These are phyloP conservation scores for Cyclocybe cylindracea DNA, from an alignment of 768 basidiomycete species.

Conservation along the genomic window DNA sequence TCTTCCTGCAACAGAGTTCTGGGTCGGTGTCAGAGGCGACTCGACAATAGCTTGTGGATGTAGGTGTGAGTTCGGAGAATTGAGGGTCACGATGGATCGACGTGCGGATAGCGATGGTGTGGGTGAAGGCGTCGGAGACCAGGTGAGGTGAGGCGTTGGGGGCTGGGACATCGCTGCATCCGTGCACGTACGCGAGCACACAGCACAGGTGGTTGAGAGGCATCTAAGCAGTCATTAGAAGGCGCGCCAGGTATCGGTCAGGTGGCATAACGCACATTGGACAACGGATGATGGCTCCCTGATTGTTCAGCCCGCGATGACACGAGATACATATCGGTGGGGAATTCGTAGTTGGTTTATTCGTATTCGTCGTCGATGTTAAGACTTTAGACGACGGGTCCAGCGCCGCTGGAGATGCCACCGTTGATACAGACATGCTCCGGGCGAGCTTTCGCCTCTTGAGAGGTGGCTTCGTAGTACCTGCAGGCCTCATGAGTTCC, in stretches of 20 bases:
- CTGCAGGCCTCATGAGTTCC: too few relatives aligned
- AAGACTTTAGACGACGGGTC: not conserved
- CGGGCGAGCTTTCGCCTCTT: conserved; percentile 28
- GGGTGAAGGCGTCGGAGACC: conserved; percentile 35
- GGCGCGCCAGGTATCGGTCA: conserved; percentile 1
- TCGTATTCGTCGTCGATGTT: not conserved
- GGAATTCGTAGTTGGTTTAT: not conserved
- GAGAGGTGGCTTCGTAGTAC: conserved; percentile 18
- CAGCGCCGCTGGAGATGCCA: not conserved
- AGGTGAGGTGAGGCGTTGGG: conserved; percentile 39
- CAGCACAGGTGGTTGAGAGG: conserved; percentile 36
- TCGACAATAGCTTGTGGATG: conserved; percentile 1
- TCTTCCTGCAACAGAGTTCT: conserved; percentile 14
- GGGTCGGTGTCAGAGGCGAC: conserved; percentile 2
- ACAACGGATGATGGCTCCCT: conserved; percentile 18
- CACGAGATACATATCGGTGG: conserved; percentile 26
- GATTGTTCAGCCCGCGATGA: conserved; percentile 24
- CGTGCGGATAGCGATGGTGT: conserved; percentile 30
- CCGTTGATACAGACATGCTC: conserved; percentile 4
- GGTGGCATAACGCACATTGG: conserved; percentile 24
- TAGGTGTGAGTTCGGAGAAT: conserved; percentile 28
- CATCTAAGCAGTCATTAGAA: conserved; percentile 30
- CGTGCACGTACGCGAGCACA: conserved; percentile 49
- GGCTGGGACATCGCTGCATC: conserved; percentile 33
- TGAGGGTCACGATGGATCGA: conserved; percentile 28